Evolutionary conservation across 1,139 yeast genomes (phyloP).

Genomic region (Zygoascus meyerae): DNA sequence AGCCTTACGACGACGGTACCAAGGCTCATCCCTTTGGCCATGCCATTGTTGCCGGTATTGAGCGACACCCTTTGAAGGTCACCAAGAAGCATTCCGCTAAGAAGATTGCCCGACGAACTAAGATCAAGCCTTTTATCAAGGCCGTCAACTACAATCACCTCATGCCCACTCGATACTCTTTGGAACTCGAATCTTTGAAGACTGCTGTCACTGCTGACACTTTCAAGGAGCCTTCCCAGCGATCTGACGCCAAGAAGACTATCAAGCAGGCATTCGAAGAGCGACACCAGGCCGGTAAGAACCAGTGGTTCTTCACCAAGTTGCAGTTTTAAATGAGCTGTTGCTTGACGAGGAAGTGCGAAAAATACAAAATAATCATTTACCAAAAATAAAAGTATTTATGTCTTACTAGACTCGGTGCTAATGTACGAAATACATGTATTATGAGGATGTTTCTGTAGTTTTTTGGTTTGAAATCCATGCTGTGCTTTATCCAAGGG

Average conservation of each 20-base stretch:
- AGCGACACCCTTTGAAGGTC: constrained; percentile 97
- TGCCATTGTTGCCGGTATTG: constrained; percentile 99
- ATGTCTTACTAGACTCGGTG: constrained; percentile 3
- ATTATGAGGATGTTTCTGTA: no score
- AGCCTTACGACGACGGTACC: constrained; percentile 99
- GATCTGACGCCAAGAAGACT: constrained; percentile 98
- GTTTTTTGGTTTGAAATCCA: no score
- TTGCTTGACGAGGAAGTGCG: constrained; percentile 1
- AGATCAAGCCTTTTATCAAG: constrained; percentile 99
- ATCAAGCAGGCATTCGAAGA: constrained; percentile 99
- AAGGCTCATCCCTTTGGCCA: constrained; percentile 99
- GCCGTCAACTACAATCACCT: constrained; percentile 99
- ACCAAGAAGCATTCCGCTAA: constrained; percentile 93
- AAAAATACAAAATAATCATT: constrained; percentile 6
- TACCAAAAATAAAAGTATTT: constrained; percentile 10
- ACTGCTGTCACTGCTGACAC: constrained; percentile 87
- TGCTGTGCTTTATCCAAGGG: no score
- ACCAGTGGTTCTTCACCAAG: constrained; percentile 99
- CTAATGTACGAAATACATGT: no score
- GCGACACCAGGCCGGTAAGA: constrained; percentile 99
- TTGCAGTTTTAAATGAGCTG: constrained; percentile 71
- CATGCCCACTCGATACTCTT: constrained; percentile 99
- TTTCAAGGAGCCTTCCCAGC: constrained; percentile 96
- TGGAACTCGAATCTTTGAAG: constrained; percentile 96
- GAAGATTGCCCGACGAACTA: constrained; percentile 95